Evolutionary conservation across 768 basidiomycete species (phyloP), one percentile per base, ranked within the genome.

Genomic region (Mycena polygramma): DNA sequence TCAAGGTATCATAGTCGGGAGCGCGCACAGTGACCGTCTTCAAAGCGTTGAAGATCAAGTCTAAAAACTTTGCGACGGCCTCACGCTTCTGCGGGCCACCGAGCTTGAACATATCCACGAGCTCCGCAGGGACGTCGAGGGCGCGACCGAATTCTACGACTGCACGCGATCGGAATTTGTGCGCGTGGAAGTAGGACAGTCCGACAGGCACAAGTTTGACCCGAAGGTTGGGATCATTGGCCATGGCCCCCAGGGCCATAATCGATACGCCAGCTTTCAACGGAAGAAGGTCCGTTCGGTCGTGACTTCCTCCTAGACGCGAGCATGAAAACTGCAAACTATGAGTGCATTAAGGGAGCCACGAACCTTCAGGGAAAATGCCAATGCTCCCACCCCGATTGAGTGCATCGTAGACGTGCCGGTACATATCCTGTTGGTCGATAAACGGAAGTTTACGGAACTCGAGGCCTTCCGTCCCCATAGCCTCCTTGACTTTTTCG

Each of bases 231-330:
- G 96, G 91, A 78, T 98, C 90, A 70, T 93, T 93, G 13, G 94
- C 94, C 95, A 99, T 97, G 7, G 98, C 97, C 30, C 98, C 98
- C 11, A 99, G 87, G 26, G 98, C 97, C 97, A 99, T 99, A 75
- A 99, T 89, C 2, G 96, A 94, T 43, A 99, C 97, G 7, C 98
- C 98, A 36, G 98, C 98, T 82, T 99, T 99, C 48, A 99, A 87
- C 2, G 98, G 98, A 22, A 99, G 89, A 58, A 99, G 87, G 80
- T 99, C 96, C 11, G 95, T 97, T 48, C 98, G 92, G 81, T 99
- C 98, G 80, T 99, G 98, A 68, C 97, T 98, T 65, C 98, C 98
- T 74, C 98, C 97, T 98, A 17, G 45, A 14, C 36, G 17, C 59
- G 13, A 62, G 20, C 22, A 45, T 53, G 30, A 54, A 43, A 46